These are phyloP conservation scores for Xylaria sp. DNA, from an alignment of 2,329 filamentous ascomycete species.

Conservation along the genomic window DNA sequence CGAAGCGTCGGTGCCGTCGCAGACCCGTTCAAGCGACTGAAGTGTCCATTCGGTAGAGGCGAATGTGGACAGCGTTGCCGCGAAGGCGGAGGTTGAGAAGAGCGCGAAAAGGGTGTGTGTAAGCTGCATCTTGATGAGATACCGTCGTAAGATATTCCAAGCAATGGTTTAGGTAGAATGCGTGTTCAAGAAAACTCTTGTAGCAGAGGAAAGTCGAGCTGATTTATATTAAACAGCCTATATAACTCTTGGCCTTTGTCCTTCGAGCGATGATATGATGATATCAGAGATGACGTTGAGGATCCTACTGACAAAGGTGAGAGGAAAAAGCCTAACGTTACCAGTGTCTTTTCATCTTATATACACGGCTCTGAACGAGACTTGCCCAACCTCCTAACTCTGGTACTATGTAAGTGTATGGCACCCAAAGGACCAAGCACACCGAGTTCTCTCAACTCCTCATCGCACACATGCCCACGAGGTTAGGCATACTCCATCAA, in stretches of 20 bases:
- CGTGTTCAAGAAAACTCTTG: neutral
- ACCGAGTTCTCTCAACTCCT: conserved; percentile 1
- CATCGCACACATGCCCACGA: conserved; percentile 5
- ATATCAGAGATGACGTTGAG: conserved; percentile 16
- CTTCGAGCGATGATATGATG: neutral
- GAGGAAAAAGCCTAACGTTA: neutral
- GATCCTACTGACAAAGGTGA: conserved; percentile 21
- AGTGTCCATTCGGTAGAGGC: conserved; percentile 54
- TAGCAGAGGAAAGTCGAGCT: neutral
- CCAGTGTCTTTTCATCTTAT: conserved; percentile 18
- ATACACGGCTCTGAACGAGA: conserved; percentile 13
- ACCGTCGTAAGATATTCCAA: neutral
- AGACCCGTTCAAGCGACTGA: conserved; percentile 51
- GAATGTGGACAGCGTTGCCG: conserved; percentile 41
- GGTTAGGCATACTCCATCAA: conserved; percentile 19
- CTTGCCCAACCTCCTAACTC: neutral
- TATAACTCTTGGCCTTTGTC: conserved; percentile 3
- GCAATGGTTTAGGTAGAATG: neutral
- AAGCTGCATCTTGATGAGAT: conserved; percentile 48
- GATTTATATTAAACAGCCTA: conserved; percentile 9
- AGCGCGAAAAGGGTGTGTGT: conserved; percentile 40
- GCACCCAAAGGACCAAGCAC: conserved; percentile 16
- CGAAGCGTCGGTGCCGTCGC: conserved; percentile 50
- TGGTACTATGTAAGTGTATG: neutral
- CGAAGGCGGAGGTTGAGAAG: conserved; percentile 39